Evolutionary conservation across 1,284 basidiomycete genomes (phyloP).

Genomic region (Kalmanozyma brasiliensis): DNA sequence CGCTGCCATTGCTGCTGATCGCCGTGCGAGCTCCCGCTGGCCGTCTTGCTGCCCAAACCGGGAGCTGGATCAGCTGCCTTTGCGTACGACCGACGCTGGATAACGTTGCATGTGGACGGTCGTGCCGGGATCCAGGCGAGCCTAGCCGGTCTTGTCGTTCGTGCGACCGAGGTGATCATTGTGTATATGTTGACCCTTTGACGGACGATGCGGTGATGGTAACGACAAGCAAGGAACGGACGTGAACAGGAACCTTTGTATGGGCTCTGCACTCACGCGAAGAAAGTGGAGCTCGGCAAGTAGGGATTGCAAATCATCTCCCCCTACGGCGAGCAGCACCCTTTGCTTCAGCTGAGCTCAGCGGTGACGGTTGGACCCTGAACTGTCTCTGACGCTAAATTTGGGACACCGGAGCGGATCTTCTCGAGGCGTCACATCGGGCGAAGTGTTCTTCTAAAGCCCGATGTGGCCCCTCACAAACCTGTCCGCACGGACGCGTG

Average conservation of each 20-base stretch:
- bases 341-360: slow-evolving; percentile 27
- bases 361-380: slow-evolving; percentile 29
- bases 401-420: slow-evolving; percentile 7
- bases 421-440: no score
- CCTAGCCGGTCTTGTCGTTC: slow-evolving; percentile 12
- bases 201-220: background rate
- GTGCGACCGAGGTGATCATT: slow-evolving; percentile 30
- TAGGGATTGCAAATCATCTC: background rate
- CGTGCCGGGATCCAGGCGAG: slow-evolving; percentile 2
- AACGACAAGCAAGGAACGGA: background rate
- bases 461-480: slow-evolving; percentile 9
- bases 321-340: no score
- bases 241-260: background rate
- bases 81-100: slow-evolving; percentile 26
- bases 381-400: background rate
- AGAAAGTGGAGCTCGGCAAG: slow-evolving; percentile 24
- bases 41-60: background rate
- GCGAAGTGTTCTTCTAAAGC: background rate
- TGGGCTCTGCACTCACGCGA: background rate
- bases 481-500: slow-evolving; percentile 37
- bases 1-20: slow-evolving; percentile 45
- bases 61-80: slow-evolving; percentile 20
- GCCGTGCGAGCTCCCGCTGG: background rate
- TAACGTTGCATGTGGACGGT: background rate
- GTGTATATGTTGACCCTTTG: slow-evolving; percentile 18